phyloP scores from a whole-genome alignment of 2,329 filamentous ascomycete species.

The Fusarium subglutinans region DNA sequence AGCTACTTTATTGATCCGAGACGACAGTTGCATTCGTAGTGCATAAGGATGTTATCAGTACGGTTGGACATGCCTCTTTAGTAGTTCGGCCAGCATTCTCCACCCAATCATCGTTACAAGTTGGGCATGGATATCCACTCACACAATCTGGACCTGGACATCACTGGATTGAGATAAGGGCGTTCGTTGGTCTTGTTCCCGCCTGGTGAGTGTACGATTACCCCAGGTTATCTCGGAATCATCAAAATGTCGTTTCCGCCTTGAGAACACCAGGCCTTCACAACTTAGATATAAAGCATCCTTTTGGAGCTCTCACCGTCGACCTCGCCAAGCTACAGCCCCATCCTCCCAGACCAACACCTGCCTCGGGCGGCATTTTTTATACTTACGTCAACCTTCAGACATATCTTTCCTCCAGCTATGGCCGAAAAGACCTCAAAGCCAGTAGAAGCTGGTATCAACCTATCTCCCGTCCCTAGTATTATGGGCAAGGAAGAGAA shows the following conservation, averaged over 20 bases:
- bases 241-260: background rate
- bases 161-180: background rate
- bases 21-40: background rate
- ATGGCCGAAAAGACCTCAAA: background rate
- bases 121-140: background rate
- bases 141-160: background rate
- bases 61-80: background rate
- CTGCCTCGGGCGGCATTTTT: background rate
- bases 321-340: background rate
- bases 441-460: background rate
- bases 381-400: background rate
- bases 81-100: background rate
- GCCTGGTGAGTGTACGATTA: background rate
- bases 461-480: background rate
- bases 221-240: background rate
- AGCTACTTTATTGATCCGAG: background rate
- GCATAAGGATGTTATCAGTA: background rate
- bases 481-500: background rate
- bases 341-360: background rate
- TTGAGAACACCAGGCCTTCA: background rate
- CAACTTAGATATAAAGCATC: background rate
- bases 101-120: background rate
- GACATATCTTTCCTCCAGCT: background rate
- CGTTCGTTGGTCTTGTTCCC: background rate
- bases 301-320: rapidly evolving